These are phyloP conservation scores for Saturnispora halmiae DNA, from an alignment of 805 yeast genomes.

Conservation along the genomic window DNA sequence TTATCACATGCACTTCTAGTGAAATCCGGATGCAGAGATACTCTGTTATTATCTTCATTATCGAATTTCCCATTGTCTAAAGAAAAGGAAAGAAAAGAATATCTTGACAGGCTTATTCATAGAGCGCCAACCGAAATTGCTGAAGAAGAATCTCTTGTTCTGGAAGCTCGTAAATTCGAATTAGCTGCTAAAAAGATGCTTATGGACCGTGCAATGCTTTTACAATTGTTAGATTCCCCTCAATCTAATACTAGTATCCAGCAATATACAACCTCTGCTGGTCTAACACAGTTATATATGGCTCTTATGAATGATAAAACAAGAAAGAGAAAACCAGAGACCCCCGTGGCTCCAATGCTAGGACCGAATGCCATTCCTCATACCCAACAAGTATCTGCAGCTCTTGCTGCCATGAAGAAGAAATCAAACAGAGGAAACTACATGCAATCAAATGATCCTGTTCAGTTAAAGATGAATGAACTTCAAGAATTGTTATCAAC, in stretches of 20 bases:
- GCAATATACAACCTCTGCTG: constrained; percentile 77
- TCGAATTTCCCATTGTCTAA: constrained; percentile 54
- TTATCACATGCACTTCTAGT: constrained; percentile 50
- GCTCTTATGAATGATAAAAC: constrained; percentile 66
- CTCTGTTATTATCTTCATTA: constrained; percentile 49
- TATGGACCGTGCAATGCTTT: constrained; percentile 67
- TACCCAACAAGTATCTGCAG: constrained; percentile 23
- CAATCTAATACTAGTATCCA: constrained; percentile 65
- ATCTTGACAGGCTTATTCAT: constrained; percentile 63
- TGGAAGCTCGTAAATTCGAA: constrained; percentile 89
- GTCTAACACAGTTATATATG: constrained; percentile 77
- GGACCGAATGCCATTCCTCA: constrained; percentile 49
- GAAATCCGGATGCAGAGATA: constrained; percentile 31
- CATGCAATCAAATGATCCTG: constrained; percentile 13
- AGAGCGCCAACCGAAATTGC: constrained; percentile 96
- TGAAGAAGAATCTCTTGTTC: constrained; percentile 89
- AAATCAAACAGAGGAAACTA: constrained; percentile 3
- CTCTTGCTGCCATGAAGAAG: constrained; percentile 13
- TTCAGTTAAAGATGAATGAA: constrained; percentile 17
- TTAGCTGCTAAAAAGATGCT: constrained; percentile 85
- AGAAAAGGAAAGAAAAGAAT: constrained; percentile 74
- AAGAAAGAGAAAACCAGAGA: constrained; percentile 43
- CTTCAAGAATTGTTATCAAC: constrained; percentile 35
- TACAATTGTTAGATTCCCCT: constrained; percentile 80
- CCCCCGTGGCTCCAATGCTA: constrained; percentile 49